A percentile compares a stretch with the other conserved stretches of the same genome.
Evolutionary conservation across 345 rosid genomes (phyloP).

Genomic region (Euphorbia pulcherrima): DNA sequence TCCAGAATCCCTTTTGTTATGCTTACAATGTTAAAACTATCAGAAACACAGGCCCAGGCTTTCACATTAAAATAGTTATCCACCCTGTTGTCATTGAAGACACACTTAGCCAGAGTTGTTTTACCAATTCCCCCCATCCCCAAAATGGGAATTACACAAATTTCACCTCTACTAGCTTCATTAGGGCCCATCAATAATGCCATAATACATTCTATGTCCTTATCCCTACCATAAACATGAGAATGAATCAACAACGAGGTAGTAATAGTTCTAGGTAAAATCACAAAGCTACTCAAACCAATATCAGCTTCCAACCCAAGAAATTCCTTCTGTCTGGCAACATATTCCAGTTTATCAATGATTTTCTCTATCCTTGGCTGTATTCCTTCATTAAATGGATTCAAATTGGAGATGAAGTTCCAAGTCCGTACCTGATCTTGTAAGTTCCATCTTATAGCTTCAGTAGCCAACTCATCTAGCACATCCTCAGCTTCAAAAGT

Average conservation of each 20-base stretch:
- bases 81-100: constrained; percentile 20
- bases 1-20: constrained; percentile 4
- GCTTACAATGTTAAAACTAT: constrained; percentile 31
- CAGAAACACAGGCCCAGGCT: constrained; percentile 35
- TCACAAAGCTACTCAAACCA: constrained; percentile 4
- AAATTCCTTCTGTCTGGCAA: constrained; percentile 25
- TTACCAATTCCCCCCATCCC: constrained; percentile 36
- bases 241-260: constrained; percentile 14
- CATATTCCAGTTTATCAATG: constrained; percentile 21
- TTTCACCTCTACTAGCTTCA: neutral
- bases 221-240: constrained; percentile 30
- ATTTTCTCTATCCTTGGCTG: constrained; percentile 24
- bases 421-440: constrained; percentile 7
- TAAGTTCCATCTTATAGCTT: neutral
- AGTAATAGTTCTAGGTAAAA: neutral
- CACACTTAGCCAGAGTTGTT: constrained; percentile 33
- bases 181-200: neutral
- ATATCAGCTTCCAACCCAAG: constrained; percentile 21
- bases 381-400: neutral
- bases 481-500: constrained; percentile 23
- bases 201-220: constrained; percentile 10
- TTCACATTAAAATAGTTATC: constrained; percentile 17
- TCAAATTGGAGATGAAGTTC: constrained; percentile 4
- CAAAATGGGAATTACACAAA: constrained; percentile 26
- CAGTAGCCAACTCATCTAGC: constrained; percentile 20